Percentiles rank a stretch among this genome's conserved stretches.
Evolutionary conservation across 768 basidiomycete species (phyloP).

Genomic region (Podaxis rugospora): DNA sequence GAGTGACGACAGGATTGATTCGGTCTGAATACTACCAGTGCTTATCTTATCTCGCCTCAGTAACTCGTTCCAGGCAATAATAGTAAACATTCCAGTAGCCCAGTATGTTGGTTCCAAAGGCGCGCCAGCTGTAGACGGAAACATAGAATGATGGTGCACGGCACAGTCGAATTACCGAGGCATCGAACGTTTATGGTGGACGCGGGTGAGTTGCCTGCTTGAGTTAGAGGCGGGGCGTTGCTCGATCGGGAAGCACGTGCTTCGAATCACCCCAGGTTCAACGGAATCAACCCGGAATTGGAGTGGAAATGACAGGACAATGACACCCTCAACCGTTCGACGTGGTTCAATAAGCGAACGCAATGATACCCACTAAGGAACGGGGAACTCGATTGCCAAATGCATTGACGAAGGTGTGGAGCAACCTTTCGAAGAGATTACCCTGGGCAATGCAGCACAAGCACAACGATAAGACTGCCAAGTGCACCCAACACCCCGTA

Average conservation of each 20-base stretch:
- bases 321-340: not conserved
- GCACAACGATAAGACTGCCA: not conserved
- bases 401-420: not conserved
- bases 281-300: not conserved
- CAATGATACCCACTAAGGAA: not conserved
- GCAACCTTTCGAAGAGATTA: not conserved
- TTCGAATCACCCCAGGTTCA: not conserved
- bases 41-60: slow-evolving; percentile 9
- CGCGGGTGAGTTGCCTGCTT: not conserved
- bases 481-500: not conserved
- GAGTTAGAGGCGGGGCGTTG: not conserved
- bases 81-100: not conserved
- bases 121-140: not conserved
- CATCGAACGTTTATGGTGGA: slow-evolving; percentile 3
- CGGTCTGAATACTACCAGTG: not conserved
- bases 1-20: slow-evolving; percentile 1
- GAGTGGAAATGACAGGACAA: not conserved
- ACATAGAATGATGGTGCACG: not conserved
- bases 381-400: not conserved
- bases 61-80: slow-evolving; percentile 6
- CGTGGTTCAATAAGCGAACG: not conserved
- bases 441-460: not conserved
- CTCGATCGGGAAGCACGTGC: slow-evolving; percentile 4
- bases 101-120: not conserved
- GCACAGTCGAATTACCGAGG: not conserved